Evolutionary conservation across 2,329 filamentous ascomycete species (phyloP).

Genomic region (Colletotrichum theobromicola): DNA sequence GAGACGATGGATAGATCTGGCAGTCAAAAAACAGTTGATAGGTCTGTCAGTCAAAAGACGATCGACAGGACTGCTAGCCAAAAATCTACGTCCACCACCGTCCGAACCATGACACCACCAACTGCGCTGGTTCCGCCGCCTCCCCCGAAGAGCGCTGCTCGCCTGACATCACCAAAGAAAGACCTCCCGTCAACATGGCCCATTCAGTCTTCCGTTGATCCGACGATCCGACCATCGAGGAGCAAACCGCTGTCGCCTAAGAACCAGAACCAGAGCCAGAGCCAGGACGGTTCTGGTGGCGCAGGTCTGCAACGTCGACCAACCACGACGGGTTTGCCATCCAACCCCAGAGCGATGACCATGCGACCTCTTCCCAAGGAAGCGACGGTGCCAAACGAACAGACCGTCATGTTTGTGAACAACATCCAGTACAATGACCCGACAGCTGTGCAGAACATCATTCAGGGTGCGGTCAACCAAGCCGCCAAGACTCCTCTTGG

Average conservation of each 20-base stretch:
- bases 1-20: not conserved
- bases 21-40: not conserved
- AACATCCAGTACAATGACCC: conserved; percentile 62
- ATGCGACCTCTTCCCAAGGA: conserved; percentile 34
- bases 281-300: conserved; percentile 26
- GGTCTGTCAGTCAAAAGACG: not conserved
- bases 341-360: conserved; percentile 48
- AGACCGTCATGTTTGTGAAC: conserved; percentile 62
- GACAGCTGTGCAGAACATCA: conserved; percentile 51
- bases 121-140: not conserved
- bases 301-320: conserved; percentile 44
- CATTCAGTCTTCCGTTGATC: conserved; percentile 34
- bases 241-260: conserved; percentile 32
- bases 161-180: conserved; percentile 1
- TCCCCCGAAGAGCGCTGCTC: conserved; percentile 9
- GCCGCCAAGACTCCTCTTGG: conserved; percentile 24
- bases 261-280: not conserved
- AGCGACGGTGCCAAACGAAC: conserved; percentile 33
- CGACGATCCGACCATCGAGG: conserved; percentile 35
- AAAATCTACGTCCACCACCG: not conserved
- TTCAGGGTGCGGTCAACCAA: conserved; percentile 46
- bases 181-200: conserved; percentile 24
- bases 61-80: conserved; percentile 5
- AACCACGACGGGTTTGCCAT: conserved; percentile 49
- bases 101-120: not conserved